phyloP scores from a whole-genome alignment of 768 basidiomycete species.

The Leccinum longicurvipes region DNA sequence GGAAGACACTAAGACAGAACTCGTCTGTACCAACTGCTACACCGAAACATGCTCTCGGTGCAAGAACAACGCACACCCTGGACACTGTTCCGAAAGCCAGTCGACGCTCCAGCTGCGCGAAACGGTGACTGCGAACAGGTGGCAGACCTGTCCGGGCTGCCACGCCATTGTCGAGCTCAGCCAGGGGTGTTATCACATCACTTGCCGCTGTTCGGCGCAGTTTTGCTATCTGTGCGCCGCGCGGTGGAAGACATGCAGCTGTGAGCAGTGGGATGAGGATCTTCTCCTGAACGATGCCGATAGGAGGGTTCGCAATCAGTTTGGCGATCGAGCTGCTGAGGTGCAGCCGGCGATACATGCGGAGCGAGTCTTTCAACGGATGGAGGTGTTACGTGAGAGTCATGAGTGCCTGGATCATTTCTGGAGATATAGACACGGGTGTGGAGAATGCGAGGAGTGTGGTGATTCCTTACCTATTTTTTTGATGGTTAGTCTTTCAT shows the following conservation, averaged over 20 bases:
- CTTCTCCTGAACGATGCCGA: conserved; percentile 30
- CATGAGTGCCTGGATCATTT: conserved; percentile 50
- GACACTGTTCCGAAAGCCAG: conserved; percentile 41
- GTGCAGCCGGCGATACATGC: conserved; percentile 16
- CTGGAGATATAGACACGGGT: conserved; percentile 46
- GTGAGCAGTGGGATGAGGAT: conserved; percentile 63
- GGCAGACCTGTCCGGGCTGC: conserved; percentile 67
- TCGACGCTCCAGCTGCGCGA: conserved; percentile 41
- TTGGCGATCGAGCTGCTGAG: conserved; percentile 12
- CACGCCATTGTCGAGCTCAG: conserved; percentile 51
- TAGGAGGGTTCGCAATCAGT: conserved; percentile 24
- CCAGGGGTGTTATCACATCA: conserved; percentile 64
- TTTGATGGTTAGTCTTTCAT: conserved; percentile 41
- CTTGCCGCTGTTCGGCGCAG: conserved; percentile 45
- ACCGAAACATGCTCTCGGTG: conserved; percentile 44
- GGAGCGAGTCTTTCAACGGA: conserved; percentile 19
- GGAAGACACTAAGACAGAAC: not conserved
- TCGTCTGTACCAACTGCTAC: conserved; percentile 42
- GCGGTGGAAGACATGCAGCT: conserved; percentile 59
- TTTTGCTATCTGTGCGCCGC: conserved; percentile 67
- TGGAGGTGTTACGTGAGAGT: conserved; percentile 41
- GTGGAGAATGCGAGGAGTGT: conserved; percentile 48
- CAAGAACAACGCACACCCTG: conserved; percentile 44
- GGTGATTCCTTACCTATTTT: conserved; percentile 35
- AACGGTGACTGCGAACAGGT: conserved; percentile 43